Evolutionary conservation across 2,329 filamentous ascomycete genomes (phyloP).

Genomic region (Botrytis cinerea): DNA sequence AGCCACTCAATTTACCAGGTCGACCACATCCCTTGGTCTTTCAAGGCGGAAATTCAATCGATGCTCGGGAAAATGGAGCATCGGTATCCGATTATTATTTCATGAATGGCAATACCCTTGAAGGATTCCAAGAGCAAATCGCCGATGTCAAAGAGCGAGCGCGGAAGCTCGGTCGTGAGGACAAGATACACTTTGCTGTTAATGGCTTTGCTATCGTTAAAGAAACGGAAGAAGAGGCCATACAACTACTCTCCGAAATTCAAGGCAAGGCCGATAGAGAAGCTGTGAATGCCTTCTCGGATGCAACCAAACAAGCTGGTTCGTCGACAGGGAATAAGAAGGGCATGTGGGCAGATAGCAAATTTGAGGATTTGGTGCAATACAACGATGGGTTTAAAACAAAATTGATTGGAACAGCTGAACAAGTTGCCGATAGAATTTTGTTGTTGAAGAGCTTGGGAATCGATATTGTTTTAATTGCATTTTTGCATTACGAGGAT

Average conservation of each 20-base stretch:
- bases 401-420: constrained; percentile 54
- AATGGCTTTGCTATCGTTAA: constrained; percentile 54
- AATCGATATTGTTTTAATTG: constrained; percentile 48
- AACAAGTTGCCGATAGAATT: constrained; percentile 54
- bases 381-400: constrained; percentile 60
- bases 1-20: constrained; percentile 48
- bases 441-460: constrained; percentile 50
- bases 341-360: constrained; percentile 56
- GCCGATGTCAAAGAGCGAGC: constrained; percentile 51
- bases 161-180: constrained; percentile 47
- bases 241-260: constrained; percentile 52
- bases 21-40: constrained; percentile 54
- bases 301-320: constrained; percentile 53
- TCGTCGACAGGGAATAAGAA: constrained; percentile 49
- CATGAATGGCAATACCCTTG: constrained; percentile 58
- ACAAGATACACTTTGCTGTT: constrained; percentile 51
- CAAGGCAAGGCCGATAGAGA: constrained; percentile 55
- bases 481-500: constrained; percentile 55
- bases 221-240: constrained; percentile 53
- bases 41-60: constrained; percentile 54
- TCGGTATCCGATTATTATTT: constrained; percentile 54
- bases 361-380: constrained; percentile 55
- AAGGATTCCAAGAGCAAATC: constrained; percentile 54
- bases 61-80: constrained; percentile 52
- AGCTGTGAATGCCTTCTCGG: constrained; percentile 52